Evolutionary conservation across 495 filamentous ascomycete genomes (phyloP).

Genomic region (Penicillium coprophilum): DNA sequence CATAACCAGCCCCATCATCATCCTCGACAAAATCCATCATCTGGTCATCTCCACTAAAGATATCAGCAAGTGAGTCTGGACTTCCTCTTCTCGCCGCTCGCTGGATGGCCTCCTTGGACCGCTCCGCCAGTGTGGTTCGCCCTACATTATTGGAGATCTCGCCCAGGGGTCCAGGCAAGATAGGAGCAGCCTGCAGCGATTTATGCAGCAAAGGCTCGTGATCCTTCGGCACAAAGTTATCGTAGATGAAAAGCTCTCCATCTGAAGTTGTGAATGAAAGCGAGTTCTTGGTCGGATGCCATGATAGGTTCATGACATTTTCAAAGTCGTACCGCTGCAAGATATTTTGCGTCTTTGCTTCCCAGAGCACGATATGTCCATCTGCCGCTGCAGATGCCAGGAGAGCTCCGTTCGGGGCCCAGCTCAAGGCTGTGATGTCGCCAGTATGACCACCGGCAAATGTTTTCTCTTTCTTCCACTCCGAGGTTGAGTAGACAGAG

Average conservation of each 20-base stretch:
- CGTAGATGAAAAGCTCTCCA: slow-evolving; percentile 86
- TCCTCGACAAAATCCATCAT: slow-evolving; percentile 87
- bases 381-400: slow-evolving; percentile 81
- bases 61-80: slow-evolving; percentile 61
- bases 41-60: slow-evolving; percentile 48
- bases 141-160: slow-evolving; percentile 68
- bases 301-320: slow-evolving; percentile 79
- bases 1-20: slow-evolving; percentile 92
- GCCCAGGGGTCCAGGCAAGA: slow-evolving; percentile 75
- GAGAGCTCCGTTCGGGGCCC: slow-evolving; percentile 92
- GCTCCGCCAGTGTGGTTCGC: slow-evolving; percentile 55
- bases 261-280: slow-evolving; percentile 87
- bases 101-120: slow-evolving; percentile 50
- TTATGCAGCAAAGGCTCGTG: slow-evolving; percentile 60
- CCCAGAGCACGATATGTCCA: slow-evolving; percentile 83
- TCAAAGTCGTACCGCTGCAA: slow-evolving; percentile 64
- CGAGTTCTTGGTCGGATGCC: slow-evolving; percentile 88
- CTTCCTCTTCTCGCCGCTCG: slow-evolving; percentile 45
- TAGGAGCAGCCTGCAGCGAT: slow-evolving; percentile 71
- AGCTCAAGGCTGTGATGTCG: slow-evolving; percentile 82
- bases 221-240: slow-evolving; percentile 71
- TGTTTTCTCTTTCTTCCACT: slow-evolving; percentile 78
- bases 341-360: slow-evolving; percentile 79
- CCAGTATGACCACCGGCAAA: slow-evolving; percentile 80
- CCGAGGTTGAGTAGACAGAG: slow-evolving; percentile 77